Conservation (phyloP, 768 basidiomycete species). For the Lenzites betulinus region DNA sequence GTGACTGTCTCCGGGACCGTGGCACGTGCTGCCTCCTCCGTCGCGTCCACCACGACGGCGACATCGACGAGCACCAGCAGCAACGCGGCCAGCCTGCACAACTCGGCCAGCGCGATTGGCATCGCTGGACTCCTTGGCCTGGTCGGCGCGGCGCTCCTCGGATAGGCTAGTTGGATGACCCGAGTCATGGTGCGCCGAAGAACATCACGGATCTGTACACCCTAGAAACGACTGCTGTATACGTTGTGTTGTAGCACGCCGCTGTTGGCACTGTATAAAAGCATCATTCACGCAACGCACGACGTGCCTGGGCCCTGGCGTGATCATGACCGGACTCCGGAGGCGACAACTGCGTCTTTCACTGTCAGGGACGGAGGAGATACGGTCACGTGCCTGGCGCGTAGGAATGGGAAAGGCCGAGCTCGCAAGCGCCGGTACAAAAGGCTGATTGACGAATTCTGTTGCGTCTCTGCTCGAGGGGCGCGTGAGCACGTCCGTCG, state of each 20-base stretch:
- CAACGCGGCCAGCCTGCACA: slow-evolving; percentile 35
- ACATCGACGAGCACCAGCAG: slow-evolving; percentile 33
- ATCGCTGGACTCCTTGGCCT: slow-evolving; percentile 53
- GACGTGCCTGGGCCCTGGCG: no score
- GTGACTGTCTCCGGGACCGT: slow-evolving; percentile 21
- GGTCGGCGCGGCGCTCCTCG: slow-evolving; percentile 49
- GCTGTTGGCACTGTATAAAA: neutral
- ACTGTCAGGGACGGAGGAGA: neutral
- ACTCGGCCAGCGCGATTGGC: slow-evolving; percentile 39
- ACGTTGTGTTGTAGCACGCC: slow-evolving; percentile 1
- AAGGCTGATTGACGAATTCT: slow-evolving; percentile 22
- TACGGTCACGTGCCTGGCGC: slow-evolving; percentile 22
- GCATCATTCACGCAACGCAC: no score
- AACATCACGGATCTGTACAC: neutral
- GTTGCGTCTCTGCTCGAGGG: slow-evolving; percentile 14
- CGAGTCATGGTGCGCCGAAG: neutral
- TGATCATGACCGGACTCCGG: no score
- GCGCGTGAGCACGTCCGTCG: slow-evolving; percentile 22
- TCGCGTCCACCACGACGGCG: slow-evolving; percentile 12
- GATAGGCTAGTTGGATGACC: neutral
- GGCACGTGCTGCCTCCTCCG: slow-evolving; percentile 10
- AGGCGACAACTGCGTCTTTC: neutral
- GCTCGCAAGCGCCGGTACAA: slow-evolving; percentile 9
- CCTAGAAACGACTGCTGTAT: neutral
- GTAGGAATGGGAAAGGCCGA: slow-evolving; percentile 18